Evolutionary conservation across 1,139 yeast genomes (phyloP), one percentile per base, ranked within the genome.

Genomic region (Scheffersomyces cryptocercus): DNA sequence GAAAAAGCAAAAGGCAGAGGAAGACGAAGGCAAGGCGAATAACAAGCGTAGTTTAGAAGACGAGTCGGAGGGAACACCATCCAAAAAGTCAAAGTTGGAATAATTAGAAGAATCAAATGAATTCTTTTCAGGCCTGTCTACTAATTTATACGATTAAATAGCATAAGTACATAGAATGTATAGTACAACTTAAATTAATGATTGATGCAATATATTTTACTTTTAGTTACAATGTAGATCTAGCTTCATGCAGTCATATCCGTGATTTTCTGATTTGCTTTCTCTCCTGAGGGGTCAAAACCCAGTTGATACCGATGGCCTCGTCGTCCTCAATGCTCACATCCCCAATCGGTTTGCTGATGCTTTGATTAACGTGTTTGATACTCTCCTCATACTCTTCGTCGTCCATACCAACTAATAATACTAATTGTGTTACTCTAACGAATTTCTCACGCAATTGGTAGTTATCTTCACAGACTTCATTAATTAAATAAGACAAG

Each of bases 341-440:
- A 50, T 14, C 41, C 46, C 11, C 44, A 43, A 11, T 24, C 38
- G 29, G 35, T 26, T 40, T 39, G 12, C 32, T 35, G n/a, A 38
- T 42, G 10, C 51, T 47, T 37, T 54, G 53, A 38, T 54, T 53
- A 11, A 38, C 49, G 42, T 55, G 62, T 35, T 59, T 59, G 29
- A 59, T 54, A 45, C 73, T 68, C 51, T 72, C 68, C 37, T 70
- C 76, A 44, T 73, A 74, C 53, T 87, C 95, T 42, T 85, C 93
- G 48, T 87, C 93, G 53, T 89, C 97, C 70, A 89, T 77, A 2
- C 96, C 95, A 34, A 90, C 73, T 38, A 89, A 70, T 70, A 88
- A 78, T 8, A 89, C 86, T 38, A 91, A 75, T 62, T 91, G 98
- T 0, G 96, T 89, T 3, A 89, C 83, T 47, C 89, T 75, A 3